Evolutionary conservation across 768 basidiomycete genomes (phyloP), one percentile per base, ranked within the genome.

Genomic region (Wakefieldia striispora): DNA sequence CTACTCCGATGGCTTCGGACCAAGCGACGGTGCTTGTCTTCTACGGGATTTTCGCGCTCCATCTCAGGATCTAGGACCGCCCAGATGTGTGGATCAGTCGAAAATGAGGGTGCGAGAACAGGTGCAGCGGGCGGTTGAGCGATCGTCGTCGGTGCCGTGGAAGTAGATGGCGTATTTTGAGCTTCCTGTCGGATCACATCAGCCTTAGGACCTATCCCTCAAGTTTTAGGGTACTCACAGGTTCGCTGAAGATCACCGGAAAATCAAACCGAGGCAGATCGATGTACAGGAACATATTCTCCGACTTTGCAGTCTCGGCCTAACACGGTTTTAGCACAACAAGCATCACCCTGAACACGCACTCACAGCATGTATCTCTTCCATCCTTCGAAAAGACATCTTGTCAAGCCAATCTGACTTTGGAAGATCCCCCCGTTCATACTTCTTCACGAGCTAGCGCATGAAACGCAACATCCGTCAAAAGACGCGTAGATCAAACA

Each of bases 331-430:
- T 6, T 41, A 35, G n/a, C 36, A 20, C 19, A 43, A 44, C 13
- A 17, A 36, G 53, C 24, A 12, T 42, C 5, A 49, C 27, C 45
- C 36, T 31, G 11, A 19, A 2, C 39, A 10, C 39, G 31, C 14
- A 58, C 86, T 49, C 64, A 93, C 95, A 3, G 91, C 83, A 64
- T 98, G 95, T 23, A 95, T 84, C 66, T 94, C 89, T 55, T 94
- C 94, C 78, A 98, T 95, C 72, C 88, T 91, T 40, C 95, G 75
- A 72, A 97, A 99, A 6, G 90, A 84, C 70, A 97, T 70, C 53
- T 88, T 87, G 64, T 98, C 95, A 7, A 98, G 72, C 97, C 97
- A 99, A 49, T 98, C 97, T 2, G 91, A 87, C 67, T 94, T 92
- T 2, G 88, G 82, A 26, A 99, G 75, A 65, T 98, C 97, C 0